A percentile compares a stretch with the other conserved stretches of the same genome.
Conservation (phyloP, 1,139 yeast genomes). For the Geotrichum aggregatum region DNA sequence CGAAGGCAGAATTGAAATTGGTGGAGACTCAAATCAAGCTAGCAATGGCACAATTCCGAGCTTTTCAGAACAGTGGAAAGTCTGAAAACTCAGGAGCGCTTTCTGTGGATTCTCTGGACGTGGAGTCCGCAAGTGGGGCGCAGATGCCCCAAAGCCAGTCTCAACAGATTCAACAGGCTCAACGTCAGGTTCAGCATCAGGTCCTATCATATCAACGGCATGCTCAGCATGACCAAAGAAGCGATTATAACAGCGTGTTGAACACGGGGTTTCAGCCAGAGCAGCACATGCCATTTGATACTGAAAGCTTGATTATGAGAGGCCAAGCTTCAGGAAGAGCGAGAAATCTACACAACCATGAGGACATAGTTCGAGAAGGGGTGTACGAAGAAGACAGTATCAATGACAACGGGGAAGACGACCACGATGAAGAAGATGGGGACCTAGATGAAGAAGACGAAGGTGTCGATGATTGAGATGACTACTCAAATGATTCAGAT, state of each 20-base stretch:
- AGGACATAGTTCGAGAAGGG: too few relatives aligned
- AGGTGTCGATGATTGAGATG: not conserved
- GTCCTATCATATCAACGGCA: too few relatives aligned
- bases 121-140: not conserved
- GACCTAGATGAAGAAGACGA: not conserved
- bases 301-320: too few relatives aligned
- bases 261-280: too few relatives aligned
- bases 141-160: not conserved
- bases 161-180: not conserved
- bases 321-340: too few relatives aligned
- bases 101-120: not conserved
- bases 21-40: constrained; percentile 5
- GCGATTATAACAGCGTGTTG: not conserved
- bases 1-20: constrained; percentile 10
- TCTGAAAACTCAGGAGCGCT: not conserved
- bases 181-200: not conserved
- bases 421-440: not conserved
- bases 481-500: not conserved
- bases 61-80: not conserved
- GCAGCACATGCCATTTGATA: too few relatives aligned
- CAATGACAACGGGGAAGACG: too few relatives aligned
- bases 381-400: too few relatives aligned
- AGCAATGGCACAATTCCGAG: constrained; percentile 1
- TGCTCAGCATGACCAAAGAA: too few relatives aligned
- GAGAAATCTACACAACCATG: too few relatives aligned